phyloP scores from a whole-genome alignment of 306 rosid genomes.

The Dryas drummondii region DNA sequence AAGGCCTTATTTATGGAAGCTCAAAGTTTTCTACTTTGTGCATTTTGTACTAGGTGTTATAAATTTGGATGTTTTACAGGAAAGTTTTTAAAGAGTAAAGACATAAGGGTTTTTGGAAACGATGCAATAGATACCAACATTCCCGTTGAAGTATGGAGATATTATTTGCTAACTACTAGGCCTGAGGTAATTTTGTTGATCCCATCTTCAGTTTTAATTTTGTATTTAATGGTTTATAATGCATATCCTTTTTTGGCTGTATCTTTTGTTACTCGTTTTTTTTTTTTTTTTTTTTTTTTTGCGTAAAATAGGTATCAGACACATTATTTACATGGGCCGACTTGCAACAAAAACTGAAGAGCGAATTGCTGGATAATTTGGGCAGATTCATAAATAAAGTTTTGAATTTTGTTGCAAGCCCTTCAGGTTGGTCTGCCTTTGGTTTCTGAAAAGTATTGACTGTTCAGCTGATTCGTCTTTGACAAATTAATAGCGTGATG shows the following conservation, averaged over 20 bases:
- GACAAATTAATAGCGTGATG: background rate
- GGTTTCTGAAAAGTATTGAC: background rate
- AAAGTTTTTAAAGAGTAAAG: conserved; percentile 93
- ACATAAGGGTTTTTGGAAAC: conserved; percentile 88
- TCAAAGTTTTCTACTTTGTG: background rate
- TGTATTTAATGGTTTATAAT: conserved; percentile 11
- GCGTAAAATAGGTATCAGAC: conserved; percentile 67
- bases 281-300: background rate
- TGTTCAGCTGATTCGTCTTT: background rate
- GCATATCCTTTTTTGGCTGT: background rate
- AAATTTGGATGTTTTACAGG: conserved; percentile 41
- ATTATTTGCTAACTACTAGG: conserved; percentile 89
- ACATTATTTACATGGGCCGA: conserved; percentile 89
- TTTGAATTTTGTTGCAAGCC: conserved; percentile 90
- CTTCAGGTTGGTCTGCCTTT: conserved; percentile 65
- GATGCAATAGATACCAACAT: conserved; percentile 90
- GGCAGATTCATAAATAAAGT: conserved; percentile 89
- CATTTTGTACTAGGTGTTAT: background rate
- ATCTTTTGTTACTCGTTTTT: background rate
- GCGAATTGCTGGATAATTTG: conserved; percentile 83
- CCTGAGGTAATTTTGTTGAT: conserved; percentile 69
- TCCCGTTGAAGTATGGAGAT: conserved; percentile 98
- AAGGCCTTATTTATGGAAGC: background rate
- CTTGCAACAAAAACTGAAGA: conserved; percentile 87
- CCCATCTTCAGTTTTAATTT: background rate